These are phyloP conservation scores for Scheffersomyces quercinus DNA, from an alignment of 1,139 yeast species.

Conservation along the genomic window DNA sequence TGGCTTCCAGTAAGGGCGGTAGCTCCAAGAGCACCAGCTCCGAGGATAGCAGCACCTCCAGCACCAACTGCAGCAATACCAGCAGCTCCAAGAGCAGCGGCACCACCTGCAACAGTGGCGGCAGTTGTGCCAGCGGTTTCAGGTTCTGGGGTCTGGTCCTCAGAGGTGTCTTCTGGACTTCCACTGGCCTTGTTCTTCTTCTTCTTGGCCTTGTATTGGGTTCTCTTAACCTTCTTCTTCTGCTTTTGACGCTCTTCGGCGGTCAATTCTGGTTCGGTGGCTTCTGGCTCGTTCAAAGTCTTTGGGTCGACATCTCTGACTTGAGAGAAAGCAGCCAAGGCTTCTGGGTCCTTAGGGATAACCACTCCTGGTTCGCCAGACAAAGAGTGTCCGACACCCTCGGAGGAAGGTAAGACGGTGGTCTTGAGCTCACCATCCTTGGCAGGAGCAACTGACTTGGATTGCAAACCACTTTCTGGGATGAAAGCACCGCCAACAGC, in stretches of 20 bases:
- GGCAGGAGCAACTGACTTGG: conserved; percentile 27
- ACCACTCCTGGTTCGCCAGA: conserved; percentile 62
- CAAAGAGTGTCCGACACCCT: conserved; percentile 45
- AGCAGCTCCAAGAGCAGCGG: conserved; percentile 10
- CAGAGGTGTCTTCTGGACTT: conserved; percentile 11
- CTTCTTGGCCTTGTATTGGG: conserved; percentile 47
- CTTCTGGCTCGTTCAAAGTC: conserved; percentile 35
- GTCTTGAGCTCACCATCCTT: conserved; percentile 42
- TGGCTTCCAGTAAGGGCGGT: too few species aligned
- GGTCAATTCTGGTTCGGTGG: conserved; percentile 19
- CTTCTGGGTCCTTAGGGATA: conserved; percentile 40
- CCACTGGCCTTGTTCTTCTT: conserved; percentile 40
- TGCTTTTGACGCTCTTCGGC: conserved; percentile 47
- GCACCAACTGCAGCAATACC: conserved; percentile 10
- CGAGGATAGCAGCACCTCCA: conserved; percentile 9
- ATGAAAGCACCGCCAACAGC: conserved; percentile 8
- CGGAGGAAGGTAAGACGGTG: conserved; percentile 58
- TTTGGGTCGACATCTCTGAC: conserved; percentile 46
- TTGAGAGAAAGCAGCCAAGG: conserved; percentile 39
- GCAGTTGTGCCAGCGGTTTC: conserved; percentile 7
- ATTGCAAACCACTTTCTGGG: conserved; percentile 52
- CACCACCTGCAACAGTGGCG: conserved; percentile 11
- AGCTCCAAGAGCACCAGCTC: conserved; percentile 3
- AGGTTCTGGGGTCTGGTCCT: conserved; percentile 21
- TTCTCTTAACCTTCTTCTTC: conserved; percentile 50